Evolutionary conservation across 1,139 yeast species (phyloP), one percentile per base, ranked within the genome.

Genomic region (Candida anutae): DNA sequence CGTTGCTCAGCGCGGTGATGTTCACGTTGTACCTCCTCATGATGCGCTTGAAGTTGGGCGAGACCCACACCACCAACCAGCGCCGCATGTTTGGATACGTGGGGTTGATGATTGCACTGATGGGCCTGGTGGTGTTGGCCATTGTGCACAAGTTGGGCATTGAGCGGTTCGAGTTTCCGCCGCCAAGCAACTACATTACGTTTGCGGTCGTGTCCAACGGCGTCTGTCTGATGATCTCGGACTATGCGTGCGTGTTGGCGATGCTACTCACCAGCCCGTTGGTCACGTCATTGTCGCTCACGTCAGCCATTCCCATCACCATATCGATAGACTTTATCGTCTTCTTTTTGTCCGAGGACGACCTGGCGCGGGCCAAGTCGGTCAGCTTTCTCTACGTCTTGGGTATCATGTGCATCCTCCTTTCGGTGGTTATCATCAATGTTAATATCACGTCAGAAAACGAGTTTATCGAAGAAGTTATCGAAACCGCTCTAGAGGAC

Each of bases 231-330:
- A 65, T 66, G 16, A 43, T 67, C 5, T 69, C 76, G 1, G 77
- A 72, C 40, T 72, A 61, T 34, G 50, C 59, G 15, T 65, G 73
- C 1, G 59, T 70, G 6, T 42, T 69, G 19, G 75, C 77, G 5
- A 60, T 71, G 58, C 45, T 72, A 15, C 53, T 70, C 25, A 71
- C 77, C 1, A 68, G 74, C 29, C 78, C 78, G 0, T 53, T 72
- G 32, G 63, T 71, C 6, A 66, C 74, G 2, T 61, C 75, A 6
- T 53, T 72, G 22, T 68, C 76, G 4, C 47, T 72, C 22, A 68
- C 77, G 0, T 58, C 72, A 1, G 66, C 72, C 1, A 68, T 72
- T 21, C 78, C 78, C 3, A 56, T 72, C 19, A 67, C 72, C 16
- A 67, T 72, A 32, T 55, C 66, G 31, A 48, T 66, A 12, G 74